Conservation (phyloP, 495 filamentous ascomycete genomes). For the Podospora tetraspora region DNA sequence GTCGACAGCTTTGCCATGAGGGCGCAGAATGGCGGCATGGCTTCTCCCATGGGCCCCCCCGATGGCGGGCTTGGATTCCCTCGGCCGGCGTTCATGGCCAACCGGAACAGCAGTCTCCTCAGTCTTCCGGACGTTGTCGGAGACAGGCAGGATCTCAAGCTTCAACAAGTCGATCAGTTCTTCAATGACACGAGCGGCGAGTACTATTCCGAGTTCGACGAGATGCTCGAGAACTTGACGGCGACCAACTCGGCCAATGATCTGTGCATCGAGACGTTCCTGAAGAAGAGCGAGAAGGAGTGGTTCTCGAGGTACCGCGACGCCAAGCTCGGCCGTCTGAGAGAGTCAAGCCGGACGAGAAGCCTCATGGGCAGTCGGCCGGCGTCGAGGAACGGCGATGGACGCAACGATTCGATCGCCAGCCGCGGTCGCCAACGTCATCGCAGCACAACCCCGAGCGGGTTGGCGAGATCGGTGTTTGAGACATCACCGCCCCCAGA, state of each 20-base stretch:
- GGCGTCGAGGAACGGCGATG: slow-evolving; percentile 17
- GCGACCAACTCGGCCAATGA: slow-evolving; percentile 49
- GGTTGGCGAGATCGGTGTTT: slow-evolving; percentile 27
- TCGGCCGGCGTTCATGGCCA: slow-evolving; percentile 23
- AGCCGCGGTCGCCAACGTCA: slow-evolving; percentile 30
- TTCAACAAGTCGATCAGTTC: slow-evolving; percentile 61
- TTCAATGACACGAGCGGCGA: slow-evolving; percentile 60
- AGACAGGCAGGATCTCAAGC: slow-evolving; percentile 55
- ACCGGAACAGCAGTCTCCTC: slow-evolving; percentile 37
- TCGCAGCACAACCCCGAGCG: slow-evolving; percentile 30
- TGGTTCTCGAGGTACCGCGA: slow-evolving; percentile 56
- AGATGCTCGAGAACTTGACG: slow-evolving; percentile 48
- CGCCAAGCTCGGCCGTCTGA: slow-evolving; percentile 49
- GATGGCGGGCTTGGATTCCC: slow-evolving; percentile 26
- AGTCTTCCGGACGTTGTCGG: slow-evolving; percentile 54
- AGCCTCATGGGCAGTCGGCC: slow-evolving; percentile 21
- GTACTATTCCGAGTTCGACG: slow-evolving; percentile 54
- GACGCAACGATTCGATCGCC: slow-evolving; percentile 26
- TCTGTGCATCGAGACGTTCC: slow-evolving; percentile 58
- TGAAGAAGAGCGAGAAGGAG: slow-evolving; percentile 59
- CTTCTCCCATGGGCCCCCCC: slow-evolving; percentile 28
- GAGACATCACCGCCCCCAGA: slow-evolving; percentile 25
- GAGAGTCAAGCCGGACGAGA: slow-evolving; percentile 19
- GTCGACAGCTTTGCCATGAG: slow-evolving; percentile 37
- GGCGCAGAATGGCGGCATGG: slow-evolving; percentile 37